Evolutionary conservation across 202 grass and related monocot species (phyloP).

Genomic region (Setaria italica): DNA sequence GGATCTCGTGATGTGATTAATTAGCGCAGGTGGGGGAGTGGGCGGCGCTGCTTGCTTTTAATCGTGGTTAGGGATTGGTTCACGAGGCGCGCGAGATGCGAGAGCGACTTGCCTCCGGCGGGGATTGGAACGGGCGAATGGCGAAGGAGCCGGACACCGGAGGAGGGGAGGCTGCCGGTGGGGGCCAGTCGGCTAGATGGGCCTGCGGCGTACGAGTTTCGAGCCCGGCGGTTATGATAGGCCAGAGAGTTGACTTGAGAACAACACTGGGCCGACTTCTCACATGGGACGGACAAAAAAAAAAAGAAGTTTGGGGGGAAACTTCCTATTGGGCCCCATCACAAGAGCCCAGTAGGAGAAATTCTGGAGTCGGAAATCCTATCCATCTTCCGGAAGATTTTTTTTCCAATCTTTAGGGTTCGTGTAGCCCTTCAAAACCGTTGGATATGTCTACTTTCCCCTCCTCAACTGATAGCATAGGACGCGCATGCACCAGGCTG

Average conservation of each 20-base stretch:
- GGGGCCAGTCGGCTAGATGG: not conserved
- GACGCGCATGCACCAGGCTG: too few relatives aligned
- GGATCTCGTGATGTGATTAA: conserved; percentile 65
- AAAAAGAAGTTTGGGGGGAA: too few relatives aligned
- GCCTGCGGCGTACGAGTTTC: not conserved
- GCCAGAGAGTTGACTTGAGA: not conserved
- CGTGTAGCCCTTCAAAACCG: too few relatives aligned
- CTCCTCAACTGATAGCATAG: too few relatives aligned
- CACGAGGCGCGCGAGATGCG: conserved; percentile 49
- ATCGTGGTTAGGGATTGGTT: conserved; percentile 44
- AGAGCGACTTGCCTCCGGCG: conserved; percentile 20
- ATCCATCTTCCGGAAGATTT: too few relatives aligned
- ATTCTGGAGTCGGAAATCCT: too few relatives aligned
- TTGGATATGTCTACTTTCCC: too few relatives aligned
- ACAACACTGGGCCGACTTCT: not conserved
- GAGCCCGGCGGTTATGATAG: not conserved
- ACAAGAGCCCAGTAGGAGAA: too few relatives aligned
- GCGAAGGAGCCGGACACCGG: not conserved
- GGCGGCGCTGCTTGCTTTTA: conserved; percentile 13
- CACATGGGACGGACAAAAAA: too few relatives aligned
- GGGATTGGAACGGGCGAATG: conserved; percentile 38
- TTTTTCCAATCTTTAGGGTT: too few relatives aligned
- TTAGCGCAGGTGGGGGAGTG: conserved; percentile 39
- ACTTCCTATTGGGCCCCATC: too few relatives aligned
- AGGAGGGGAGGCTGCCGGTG: conserved; percentile 13